Conservation (phyloP, 495 filamentous ascomycete species). For the Xylaria sp. region DNA sequence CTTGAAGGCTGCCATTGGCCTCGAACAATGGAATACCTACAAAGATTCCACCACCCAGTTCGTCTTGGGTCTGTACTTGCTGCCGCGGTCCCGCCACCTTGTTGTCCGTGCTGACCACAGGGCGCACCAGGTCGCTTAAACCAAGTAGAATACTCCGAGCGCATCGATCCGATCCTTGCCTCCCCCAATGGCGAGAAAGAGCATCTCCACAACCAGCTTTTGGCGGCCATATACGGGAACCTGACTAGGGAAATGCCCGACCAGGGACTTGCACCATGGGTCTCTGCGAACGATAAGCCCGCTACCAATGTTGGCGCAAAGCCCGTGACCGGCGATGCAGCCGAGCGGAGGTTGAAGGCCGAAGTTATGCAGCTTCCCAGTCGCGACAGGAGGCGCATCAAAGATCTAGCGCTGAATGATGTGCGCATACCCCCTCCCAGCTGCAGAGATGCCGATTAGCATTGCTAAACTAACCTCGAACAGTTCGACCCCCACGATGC, state of each 20-base stretch:
- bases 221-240: conserved; percentile 87
- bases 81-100: conserved; percentile 27
- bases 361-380: conserved; percentile 93
- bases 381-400: conserved; percentile 84
- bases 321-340: conserved; percentile 84
- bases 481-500: conserved; percentile 73
- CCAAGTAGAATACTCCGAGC: conserved; percentile 79
- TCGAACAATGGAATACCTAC: conserved; percentile 87
- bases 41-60: conserved; percentile 84
- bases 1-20: conserved; percentile 76
- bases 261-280: conserved; percentile 91
- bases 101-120: conserved; percentile 29
- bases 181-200: conserved; percentile 72
- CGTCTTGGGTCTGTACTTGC: conserved; percentile 71
- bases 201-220: conserved; percentile 90
- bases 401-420: conserved; percentile 69
- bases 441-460: conserved; percentile 17
- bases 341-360: conserved; percentile 86
- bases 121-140: conserved; percentile 73
- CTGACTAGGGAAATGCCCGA: conserved; percentile 87
- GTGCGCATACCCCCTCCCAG: conserved; percentile 43
- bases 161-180: conserved; percentile 73
- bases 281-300: conserved; percentile 96
- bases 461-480: conserved; percentile 31
- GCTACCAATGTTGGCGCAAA: conserved; percentile 72